A percentile compares a stretch with the other conserved stretches of the same genome.
phyloP scores from a whole-genome alignment of 768 basidiomycete genomes.

The Phanerodontia chrysosporium region DNA sequence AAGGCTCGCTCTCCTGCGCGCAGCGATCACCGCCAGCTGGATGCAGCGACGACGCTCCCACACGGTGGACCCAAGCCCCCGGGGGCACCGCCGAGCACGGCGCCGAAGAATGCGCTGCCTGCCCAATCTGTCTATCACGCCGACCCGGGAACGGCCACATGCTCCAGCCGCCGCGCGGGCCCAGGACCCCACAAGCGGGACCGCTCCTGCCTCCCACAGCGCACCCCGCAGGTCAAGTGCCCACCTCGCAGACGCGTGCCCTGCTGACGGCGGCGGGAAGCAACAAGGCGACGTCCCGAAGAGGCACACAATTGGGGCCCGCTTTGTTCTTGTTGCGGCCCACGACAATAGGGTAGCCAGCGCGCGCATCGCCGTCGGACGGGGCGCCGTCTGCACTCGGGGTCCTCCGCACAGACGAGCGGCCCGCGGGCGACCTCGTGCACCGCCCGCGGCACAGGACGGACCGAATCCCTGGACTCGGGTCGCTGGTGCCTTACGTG shows the following conservation, averaged over 20 bases:
- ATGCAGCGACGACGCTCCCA: not conserved
- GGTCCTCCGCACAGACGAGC: no score
- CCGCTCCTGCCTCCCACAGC: not conserved
- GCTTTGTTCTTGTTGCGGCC: no score
- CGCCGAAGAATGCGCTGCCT: no score
- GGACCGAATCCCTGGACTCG: not conserved
- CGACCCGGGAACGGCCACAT: not conserved
- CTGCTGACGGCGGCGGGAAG: not conserved
- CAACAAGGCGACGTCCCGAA: no score
- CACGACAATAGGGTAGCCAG: no score
- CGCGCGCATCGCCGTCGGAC: no score
- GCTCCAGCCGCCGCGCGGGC: not conserved
- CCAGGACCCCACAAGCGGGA: constrained; percentile 1
- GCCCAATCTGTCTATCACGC: not conserved
- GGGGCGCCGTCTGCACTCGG: no score
- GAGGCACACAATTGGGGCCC: no score
- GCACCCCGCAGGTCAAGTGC: not conserved
- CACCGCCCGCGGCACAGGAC: not conserved
- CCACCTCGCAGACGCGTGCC: not conserved
- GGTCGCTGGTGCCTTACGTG: not conserved
- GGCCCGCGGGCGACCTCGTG: no score
- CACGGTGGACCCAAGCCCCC: not conserved
- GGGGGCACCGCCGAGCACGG: not conserved
- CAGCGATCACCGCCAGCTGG: no score
- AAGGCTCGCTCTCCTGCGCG: no score